phyloP scores from a whole-genome alignment of 2,329 filamentous ascomycete species.

The Aspergillus phoenicis region DNA sequence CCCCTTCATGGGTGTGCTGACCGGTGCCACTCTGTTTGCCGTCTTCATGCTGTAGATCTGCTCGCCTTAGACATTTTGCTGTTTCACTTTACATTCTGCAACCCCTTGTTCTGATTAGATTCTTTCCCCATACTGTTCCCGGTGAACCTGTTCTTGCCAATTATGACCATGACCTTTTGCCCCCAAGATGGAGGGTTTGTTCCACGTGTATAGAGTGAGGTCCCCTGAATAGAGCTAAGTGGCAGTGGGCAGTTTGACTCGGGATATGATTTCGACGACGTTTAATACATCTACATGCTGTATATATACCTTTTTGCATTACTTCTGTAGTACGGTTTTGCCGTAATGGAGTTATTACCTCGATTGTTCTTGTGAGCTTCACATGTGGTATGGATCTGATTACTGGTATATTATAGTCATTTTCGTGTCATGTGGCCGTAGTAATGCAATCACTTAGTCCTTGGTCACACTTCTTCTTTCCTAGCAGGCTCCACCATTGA shows the following conservation, averaged over 20 bases:
- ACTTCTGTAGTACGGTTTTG: neutral
- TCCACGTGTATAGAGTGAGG: neutral
- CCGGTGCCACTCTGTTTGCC: conserved; percentile 32
- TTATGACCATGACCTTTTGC: conserved; percentile 2
- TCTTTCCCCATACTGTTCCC: conserved; percentile 1
- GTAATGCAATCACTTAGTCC: no score
- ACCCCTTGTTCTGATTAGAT: neutral
- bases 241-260: conserved; percentile 2
- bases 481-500: no score
- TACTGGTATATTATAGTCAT: no score
- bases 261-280: conserved; percentile 4
- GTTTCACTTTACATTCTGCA: neutral
- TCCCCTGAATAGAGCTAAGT: conserved; percentile 3
- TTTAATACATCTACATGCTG: conserved; percentile 5
- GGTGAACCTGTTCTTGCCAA: conserved; percentile 2
- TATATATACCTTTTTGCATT: neutral
- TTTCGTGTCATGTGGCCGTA: no score
- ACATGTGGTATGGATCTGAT: no score
- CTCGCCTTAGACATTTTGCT: neutral
- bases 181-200: neutral
- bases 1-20: conserved; percentile 29
- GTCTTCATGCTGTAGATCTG: conserved; percentile 30
- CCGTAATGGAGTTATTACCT: no score
- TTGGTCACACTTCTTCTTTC: no score
- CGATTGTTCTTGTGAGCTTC: no score